Conservation (phyloP, 768 basidiomycete genomes). For the Tylopilus balloui region DNA sequence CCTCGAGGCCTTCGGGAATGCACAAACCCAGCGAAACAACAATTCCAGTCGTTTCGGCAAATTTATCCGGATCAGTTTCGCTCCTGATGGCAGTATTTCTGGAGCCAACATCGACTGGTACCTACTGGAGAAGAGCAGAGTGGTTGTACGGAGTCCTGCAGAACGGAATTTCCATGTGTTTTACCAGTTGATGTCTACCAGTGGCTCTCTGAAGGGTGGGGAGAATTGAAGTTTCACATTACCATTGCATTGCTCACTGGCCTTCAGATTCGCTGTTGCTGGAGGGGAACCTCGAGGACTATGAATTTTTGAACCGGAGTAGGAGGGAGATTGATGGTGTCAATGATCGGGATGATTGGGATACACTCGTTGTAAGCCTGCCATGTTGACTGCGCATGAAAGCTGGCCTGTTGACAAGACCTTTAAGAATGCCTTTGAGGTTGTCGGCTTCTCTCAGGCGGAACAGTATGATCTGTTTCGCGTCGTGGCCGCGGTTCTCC, state of each 20-base stretch:
- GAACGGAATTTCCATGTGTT: slow-evolving; percentile 97
- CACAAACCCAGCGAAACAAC: slow-evolving; percentile 96
- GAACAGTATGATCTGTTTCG: slow-evolving; percentile 94
- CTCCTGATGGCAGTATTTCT: slow-evolving; percentile 88
- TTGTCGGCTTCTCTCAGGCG: slow-evolving; percentile 78
- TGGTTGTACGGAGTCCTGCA: slow-evolving; percentile 80
- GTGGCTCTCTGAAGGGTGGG: slow-evolving; percentile 61
- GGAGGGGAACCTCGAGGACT: slow-evolving; percentile 69
- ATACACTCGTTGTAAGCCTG: slow-evolving; percentile 55
- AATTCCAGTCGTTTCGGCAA: slow-evolving; percentile 99
- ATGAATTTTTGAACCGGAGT: slow-evolving; percentile 89
- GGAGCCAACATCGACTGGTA: slow-evolving; percentile 99
- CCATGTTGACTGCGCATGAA: background rate
- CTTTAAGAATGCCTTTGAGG: slow-evolving; percentile 69
- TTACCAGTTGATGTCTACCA: slow-evolving; percentile 88
- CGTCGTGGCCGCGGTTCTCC: slow-evolving; percentile 89
- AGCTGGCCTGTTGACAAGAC: slow-evolving; percentile 4
- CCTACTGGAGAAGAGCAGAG: slow-evolving; percentile 93
- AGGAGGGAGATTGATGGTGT: slow-evolving; percentile 92
- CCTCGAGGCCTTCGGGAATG: slow-evolving; percentile 96
- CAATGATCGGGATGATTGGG: slow-evolving; percentile 89
- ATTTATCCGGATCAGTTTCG: slow-evolving; percentile 94
- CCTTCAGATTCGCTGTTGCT: slow-evolving; percentile 66
- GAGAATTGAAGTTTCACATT: slow-evolving; percentile 12
- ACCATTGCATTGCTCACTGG: slow-evolving; percentile 7